These are phyloP conservation scores for Cicer bijugum DNA, from an alignment of 306 rosid species.

Conservation along the genomic window DNA sequence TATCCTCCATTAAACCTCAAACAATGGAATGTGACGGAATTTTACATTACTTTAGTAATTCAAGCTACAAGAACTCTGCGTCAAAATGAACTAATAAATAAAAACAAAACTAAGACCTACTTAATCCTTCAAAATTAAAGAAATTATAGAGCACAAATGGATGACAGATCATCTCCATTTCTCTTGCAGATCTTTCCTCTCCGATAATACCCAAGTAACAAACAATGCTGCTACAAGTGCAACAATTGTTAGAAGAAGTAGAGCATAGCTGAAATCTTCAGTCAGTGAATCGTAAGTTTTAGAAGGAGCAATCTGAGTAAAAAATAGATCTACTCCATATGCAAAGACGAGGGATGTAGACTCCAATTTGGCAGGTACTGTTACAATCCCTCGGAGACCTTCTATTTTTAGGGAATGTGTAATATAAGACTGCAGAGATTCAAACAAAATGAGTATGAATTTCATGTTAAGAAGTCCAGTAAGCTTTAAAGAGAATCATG, in stretches of 20 bases:
- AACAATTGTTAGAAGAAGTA: slow-evolving; percentile 89
- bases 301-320: slow-evolving; percentile 89
- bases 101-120: slow-evolving; percentile 43
- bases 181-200: slow-evolving; percentile 88
- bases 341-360: slow-evolving; percentile 89
- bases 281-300: slow-evolving; percentile 95
- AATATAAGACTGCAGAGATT: slow-evolving; percentile 72
- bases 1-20: slow-evolving; percentile 44
- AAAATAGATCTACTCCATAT: slow-evolving; percentile 92
- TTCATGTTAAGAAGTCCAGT: slow-evolving; percentile 25
- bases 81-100: slow-evolving; percentile 44
- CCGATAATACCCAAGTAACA: slow-evolving; percentile 82
- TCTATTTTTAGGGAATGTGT: slow-evolving; percentile 88
- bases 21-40: slow-evolving; percentile 42
- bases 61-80: slow-evolving; percentile 41
- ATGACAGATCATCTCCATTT: slow-evolving; percentile 81
- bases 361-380: slow-evolving; percentile 93
- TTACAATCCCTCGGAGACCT: slow-evolving; percentile 79
- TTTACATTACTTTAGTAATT: slow-evolving; percentile 49
- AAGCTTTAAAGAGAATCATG: slow-evolving; percentile 9
- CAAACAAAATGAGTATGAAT: slow-evolving; percentile 35
- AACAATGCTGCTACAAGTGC: slow-evolving; percentile 87
- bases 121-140: slow-evolving; percentile 34
- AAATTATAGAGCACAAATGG: slow-evolving; percentile 21
- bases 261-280: slow-evolving; percentile 98